phyloP scores from a whole-genome alignment of 2,329 filamentous ascomycete species.

The Harringtonia aguacate region DNA sequence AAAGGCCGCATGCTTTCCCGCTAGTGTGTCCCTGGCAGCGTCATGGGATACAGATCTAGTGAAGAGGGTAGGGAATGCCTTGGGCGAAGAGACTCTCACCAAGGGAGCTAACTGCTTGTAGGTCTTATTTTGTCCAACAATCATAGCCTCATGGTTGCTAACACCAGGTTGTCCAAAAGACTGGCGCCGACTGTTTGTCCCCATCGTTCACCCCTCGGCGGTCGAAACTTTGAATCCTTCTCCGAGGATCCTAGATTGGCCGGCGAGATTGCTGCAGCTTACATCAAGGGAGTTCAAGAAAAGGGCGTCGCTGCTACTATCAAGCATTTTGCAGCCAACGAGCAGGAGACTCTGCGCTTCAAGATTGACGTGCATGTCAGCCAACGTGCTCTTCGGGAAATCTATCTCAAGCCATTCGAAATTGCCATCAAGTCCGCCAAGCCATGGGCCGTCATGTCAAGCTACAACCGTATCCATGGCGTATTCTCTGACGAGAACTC shows the following conservation, averaged over 20 bases:
- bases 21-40: constrained; percentile 65
- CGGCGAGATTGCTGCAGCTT: constrained; percentile 59
- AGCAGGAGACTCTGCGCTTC: constrained; percentile 58
- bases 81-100: constrained; percentile 56
- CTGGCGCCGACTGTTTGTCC: constrained; percentile 72
- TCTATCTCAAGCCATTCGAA: constrained; percentile 65
- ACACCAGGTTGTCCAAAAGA: no score
- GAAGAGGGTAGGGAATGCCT: constrained; percentile 56
- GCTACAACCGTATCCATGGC: constrained; percentile 58
- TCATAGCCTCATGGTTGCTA: no score
- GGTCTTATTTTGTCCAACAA: no score
- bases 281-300: constrained; percentile 62
- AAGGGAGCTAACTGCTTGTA: constrained; percentile 57
- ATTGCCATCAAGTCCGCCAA: constrained; percentile 60
- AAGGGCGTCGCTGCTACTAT: constrained; percentile 66
- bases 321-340: constrained; percentile 64
- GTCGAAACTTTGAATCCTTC: constrained; percentile 78
- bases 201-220: constrained; percentile 71
- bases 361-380: constrained; percentile 54
- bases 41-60: constrained; percentile 68
- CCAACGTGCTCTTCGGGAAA: constrained; percentile 55
- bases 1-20: constrained; percentile 69
- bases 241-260: constrained; percentile 73
- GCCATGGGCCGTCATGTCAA: constrained; percentile 59
- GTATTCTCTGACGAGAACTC: constrained; percentile 47